A percentile compares a stretch with the other conserved stretches of the same genome.
These are phyloP conservation scores for Larix kaempferi DNA, from an alignment of 75 land plant species.

Conservation along the genomic window DNA sequence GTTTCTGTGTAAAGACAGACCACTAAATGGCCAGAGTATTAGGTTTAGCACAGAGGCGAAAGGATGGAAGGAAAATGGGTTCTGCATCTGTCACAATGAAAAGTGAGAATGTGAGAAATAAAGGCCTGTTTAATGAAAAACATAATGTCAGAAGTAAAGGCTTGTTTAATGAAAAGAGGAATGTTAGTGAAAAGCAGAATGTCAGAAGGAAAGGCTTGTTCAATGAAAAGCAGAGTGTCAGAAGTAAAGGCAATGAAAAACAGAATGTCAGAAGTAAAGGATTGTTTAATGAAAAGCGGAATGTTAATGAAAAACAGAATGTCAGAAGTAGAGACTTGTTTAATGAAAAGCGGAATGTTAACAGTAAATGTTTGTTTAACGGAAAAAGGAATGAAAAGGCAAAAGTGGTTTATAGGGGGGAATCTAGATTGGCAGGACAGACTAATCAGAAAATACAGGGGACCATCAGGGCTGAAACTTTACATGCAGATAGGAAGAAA, in stretches of 20 bases:
- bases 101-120: neutral
- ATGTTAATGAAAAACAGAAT: neutral
- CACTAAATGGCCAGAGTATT: constrained; percentile 1
- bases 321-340: neutral
- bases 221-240: neutral
- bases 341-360: neutral
- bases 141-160: neutral
- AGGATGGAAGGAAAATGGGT: neutral
- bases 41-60: constrained; percentile 1
- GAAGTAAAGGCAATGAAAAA: constrained; percentile 1
- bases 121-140: constrained; percentile 2
- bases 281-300: neutral
- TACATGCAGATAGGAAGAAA: constrained; percentile 2
- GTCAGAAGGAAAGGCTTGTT: neutral
- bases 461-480: neutral
- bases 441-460: neutral
- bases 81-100: neutral
- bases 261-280: neutral
- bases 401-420: neutral
- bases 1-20: neutral
- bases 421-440: neutral
- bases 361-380: neutral
- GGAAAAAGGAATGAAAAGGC: neutral
- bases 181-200: neutral
- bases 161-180: neutral